phyloP scores from a whole-genome alignment of 139 green algal genomes.

The Deuterostichococcus epilithicus region DNA sequence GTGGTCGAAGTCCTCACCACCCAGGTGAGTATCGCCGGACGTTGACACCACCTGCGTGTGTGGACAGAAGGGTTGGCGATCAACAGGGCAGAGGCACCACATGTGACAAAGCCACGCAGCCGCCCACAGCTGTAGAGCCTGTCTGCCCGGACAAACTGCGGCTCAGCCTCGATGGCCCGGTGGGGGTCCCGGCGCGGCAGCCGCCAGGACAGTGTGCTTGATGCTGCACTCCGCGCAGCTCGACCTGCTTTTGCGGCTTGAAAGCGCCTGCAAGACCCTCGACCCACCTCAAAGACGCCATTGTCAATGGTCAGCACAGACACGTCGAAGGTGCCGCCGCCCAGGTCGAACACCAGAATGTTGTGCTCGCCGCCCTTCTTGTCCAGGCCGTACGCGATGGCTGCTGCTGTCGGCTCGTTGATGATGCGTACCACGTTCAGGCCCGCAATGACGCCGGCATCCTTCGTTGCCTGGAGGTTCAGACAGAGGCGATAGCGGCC shows the following conservation, averaged over 20 bases:
- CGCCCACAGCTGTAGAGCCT: too few species aligned
- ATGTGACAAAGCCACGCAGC: too few species aligned
- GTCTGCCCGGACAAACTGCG: too few species aligned
- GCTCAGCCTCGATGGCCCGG: too few species aligned
- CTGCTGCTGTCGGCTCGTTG: conserved; percentile 96
- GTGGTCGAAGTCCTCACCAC: conserved; percentile 99
- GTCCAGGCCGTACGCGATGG: conserved; percentile 95
- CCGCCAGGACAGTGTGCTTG: too few species aligned
- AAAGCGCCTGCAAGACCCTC: conserved; percentile 11
- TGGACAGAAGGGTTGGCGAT: too few species aligned
- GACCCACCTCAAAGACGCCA: conserved; percentile 89
- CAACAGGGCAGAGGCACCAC: too few species aligned
- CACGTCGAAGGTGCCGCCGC: conserved; percentile 98
- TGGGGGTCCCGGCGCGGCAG: too few species aligned
- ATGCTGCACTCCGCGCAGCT: too few species aligned
- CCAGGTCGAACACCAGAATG: conserved; percentile 98
- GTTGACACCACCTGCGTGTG: conserved; percentile 76
- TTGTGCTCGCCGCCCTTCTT: conserved; percentile 88
- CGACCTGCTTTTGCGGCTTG: not conserved
- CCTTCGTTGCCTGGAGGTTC: conserved; percentile 3
- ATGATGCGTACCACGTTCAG: conserved; percentile 95
- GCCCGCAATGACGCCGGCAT: conserved; percentile 69
- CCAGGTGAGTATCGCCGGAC: conserved; percentile 95
- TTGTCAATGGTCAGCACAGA: conserved; percentile 98
- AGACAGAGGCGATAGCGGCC: too few species aligned